Conservation (phyloP, 768 basidiomycete species). For the Mycena albidolilacea region DNA sequence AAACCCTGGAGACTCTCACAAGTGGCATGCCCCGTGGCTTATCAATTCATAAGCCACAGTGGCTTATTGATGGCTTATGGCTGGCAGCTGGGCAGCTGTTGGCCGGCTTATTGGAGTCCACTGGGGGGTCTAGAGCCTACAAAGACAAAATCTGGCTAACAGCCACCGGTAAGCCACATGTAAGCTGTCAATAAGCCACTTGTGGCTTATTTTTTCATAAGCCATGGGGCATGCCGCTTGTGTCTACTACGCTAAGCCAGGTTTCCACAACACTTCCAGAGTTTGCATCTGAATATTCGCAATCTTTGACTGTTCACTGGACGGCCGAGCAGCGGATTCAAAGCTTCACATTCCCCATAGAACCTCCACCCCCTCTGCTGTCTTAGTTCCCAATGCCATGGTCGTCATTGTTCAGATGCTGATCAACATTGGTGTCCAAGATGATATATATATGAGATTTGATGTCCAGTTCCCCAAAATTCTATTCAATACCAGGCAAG, state of each 20-base stretch:
- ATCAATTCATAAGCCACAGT: no score
- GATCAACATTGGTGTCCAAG: not conserved
- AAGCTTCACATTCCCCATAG: conserved; percentile 2
- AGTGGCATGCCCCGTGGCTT: no score
- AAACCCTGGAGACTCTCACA: not conserved
- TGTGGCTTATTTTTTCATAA: no score
- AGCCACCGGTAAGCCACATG: no score
- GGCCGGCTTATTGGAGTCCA: no score
- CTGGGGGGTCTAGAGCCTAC: no score
- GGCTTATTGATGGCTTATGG: no score
- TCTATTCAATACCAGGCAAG: conserved; percentile 37
- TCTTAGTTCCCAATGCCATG: not conserved
- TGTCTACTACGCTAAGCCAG: not conserved
- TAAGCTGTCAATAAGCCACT: no score
- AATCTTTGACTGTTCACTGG: not conserved
- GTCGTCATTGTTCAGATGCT: not conserved
- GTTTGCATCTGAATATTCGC: not conserved
- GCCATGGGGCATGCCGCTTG: no score
- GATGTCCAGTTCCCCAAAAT: not conserved
- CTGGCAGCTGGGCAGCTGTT: no score
- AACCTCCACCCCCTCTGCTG: not conserved
- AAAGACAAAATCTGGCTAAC: no score
- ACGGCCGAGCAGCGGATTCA: conserved; percentile 1
- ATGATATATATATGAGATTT: not conserved
- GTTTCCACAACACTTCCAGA: not conserved